phyloP scores from a whole-genome alignment of 768 basidiomycete species.

The Xerocomus spinulosus region DNA sequence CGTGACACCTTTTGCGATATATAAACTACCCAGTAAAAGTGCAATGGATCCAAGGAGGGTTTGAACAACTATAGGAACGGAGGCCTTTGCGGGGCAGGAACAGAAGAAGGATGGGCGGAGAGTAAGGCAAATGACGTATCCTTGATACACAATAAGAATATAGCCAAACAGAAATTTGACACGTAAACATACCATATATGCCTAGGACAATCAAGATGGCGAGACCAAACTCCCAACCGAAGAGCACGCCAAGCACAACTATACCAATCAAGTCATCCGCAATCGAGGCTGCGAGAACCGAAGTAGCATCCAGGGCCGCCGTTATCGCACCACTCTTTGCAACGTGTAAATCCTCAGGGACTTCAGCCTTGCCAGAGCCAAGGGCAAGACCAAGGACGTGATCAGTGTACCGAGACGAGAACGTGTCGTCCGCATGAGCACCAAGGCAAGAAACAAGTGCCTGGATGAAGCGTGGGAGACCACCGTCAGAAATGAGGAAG shows the following conservation, averaged over 20 bases:
- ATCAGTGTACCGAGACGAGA: constrained; percentile 60
- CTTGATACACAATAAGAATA: constrained; percentile 6
- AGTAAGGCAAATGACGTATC: constrained; percentile 14
- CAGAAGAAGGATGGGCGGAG: constrained; percentile 7
- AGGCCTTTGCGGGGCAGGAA: constrained; percentile 1
- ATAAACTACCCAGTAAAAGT: constrained; percentile 61
- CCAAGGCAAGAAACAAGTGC: constrained; percentile 84
- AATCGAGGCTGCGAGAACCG: constrained; percentile 78
- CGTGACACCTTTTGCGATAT: constrained; percentile 26
- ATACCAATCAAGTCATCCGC: constrained; percentile 74
- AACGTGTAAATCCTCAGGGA: constrained; percentile 53
- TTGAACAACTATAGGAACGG: constrained; percentile 43
- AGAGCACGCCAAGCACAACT: constrained; percentile 55
- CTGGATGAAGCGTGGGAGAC: constrained; percentile 64
- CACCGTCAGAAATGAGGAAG: constrained; percentile 74
- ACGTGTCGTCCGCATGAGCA: constrained; percentile 78
- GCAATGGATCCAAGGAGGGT: constrained; percentile 80
- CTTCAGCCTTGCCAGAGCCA: constrained; percentile 74
- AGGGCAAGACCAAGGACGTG: constrained; percentile 85
- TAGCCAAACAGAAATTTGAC: neutral
- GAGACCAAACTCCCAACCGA: constrained; percentile 62
- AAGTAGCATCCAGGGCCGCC: constrained; percentile 12
- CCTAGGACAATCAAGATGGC: constrained; percentile 72
- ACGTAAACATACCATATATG: constrained; percentile 53
- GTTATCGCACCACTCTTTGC: constrained; percentile 11